Percentiles rank a stretch among this genome's conserved stretches.
These are phyloP conservation scores for Pythium brassicae DNA, from an alignment of 352 stramenopile genomes.

Conservation along the genomic window DNA sequence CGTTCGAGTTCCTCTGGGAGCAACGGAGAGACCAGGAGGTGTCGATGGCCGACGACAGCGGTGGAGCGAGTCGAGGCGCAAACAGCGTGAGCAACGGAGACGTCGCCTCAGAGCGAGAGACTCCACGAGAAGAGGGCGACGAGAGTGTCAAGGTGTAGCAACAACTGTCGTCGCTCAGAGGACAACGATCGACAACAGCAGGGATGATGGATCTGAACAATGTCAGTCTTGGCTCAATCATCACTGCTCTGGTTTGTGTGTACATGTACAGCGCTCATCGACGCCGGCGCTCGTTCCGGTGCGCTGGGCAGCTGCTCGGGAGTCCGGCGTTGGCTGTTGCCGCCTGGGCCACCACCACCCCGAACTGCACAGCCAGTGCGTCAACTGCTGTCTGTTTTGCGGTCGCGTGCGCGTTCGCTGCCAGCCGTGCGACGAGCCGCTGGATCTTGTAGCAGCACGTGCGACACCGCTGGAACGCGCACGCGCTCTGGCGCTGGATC, in stretches of 20 bases:
- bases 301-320: constrained; percentile 17
- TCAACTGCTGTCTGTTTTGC: constrained; percentile 10
- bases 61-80: no score
- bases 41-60: no score
- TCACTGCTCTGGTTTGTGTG: no score
- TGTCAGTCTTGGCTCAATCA: no score
- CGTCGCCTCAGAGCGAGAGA: no score
- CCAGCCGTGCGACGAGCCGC: constrained; percentile 25
- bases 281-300: constrained; percentile 24
- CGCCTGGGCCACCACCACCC: neutral
- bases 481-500: constrained; percentile 36
- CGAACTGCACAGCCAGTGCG: constrained; percentile 1
- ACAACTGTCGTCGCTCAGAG: no score
- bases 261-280: neutral
- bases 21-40: no score
- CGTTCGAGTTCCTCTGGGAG: constrained; percentile 1
- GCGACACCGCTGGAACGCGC: constrained; percentile 44
- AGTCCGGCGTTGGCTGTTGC: constrained; percentile 1
- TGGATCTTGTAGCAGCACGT: constrained; percentile 72
- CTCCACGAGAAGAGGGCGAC: no score
- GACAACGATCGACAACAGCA: no score
- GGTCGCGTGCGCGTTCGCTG: constrained; percentile 9
- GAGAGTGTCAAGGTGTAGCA: no score
- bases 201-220: no score
- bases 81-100: no score